Conservation (phyloP, 495 filamentous ascomycete genomes). For the Daldinia childiae region DNA sequence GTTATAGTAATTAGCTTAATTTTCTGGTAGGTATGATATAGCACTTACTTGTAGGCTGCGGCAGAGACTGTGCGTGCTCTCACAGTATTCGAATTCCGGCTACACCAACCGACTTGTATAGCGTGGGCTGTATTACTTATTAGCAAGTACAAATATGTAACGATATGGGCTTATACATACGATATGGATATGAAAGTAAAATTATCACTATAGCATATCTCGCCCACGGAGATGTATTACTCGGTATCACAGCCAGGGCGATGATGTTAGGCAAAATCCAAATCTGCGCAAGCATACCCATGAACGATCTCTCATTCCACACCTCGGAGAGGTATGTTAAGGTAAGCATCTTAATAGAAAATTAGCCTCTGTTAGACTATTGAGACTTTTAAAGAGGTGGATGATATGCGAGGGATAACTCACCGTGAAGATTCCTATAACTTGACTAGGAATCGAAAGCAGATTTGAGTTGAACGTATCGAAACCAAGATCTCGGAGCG, state of each 20-base stretch:
- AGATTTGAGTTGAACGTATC: constrained; percentile 74
- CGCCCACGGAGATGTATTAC: constrained; percentile 52
- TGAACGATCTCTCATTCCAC: constrained; percentile 62
- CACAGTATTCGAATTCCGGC: constrained; percentile 68
- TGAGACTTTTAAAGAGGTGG: constrained; percentile 15
- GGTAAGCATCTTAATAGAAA: constrained; percentile 44
- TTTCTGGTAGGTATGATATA: neutral
- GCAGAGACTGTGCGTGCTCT: constrained; percentile 62
- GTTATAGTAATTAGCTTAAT: neutral
- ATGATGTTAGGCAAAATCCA: constrained; percentile 65
- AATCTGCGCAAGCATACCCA: constrained; percentile 60
- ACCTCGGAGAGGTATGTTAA: constrained; percentile 66
- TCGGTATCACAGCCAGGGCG: constrained; percentile 56
- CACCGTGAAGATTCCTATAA: constrained; percentile 9
- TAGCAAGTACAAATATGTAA: constrained; percentile 50
- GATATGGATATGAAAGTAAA: constrained; percentile 50
- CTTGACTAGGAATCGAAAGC: constrained; percentile 67
- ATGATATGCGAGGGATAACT: neutral
- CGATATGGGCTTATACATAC: constrained; percentile 37
- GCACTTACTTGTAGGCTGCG: constrained; percentile 31
- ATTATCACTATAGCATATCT: constrained; percentile 60
- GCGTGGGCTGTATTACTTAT: constrained; percentile 45
- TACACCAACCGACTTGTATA: constrained; percentile 66
- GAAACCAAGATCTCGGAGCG: constrained; percentile 68
- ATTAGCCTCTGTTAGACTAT: constrained; percentile 16